These are phyloP conservation scores for Hysterangium stoloniferum DNA, from an alignment of 768 basidiomycete species.

Conservation along the genomic window DNA sequence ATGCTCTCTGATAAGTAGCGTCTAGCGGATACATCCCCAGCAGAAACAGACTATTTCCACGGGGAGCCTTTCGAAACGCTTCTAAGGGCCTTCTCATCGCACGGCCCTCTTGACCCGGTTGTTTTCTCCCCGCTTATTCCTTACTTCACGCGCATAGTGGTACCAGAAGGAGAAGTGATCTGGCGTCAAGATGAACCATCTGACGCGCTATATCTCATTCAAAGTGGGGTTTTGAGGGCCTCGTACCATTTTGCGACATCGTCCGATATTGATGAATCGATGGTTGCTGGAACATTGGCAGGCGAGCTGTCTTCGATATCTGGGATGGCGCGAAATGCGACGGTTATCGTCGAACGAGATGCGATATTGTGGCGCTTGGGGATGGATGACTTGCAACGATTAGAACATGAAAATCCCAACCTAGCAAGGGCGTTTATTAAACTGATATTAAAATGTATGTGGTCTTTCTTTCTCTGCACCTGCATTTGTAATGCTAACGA, in stretches of 20 bases:
- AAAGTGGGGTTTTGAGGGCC: constrained; percentile 79
- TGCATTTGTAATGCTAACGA: background rate
- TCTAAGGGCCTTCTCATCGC: constrained; percentile 71
- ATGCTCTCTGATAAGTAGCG: background rate
- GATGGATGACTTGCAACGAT: constrained; percentile 40
- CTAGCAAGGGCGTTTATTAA: constrained; percentile 58
- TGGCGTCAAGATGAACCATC: constrained; percentile 74
- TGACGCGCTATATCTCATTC: constrained; percentile 84
- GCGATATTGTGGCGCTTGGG: constrained; percentile 79
- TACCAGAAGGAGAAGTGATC: constrained; percentile 52
- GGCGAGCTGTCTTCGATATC: constrained; percentile 87
- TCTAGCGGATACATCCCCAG: constrained; percentile 15
- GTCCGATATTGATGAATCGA: constrained; percentile 69
- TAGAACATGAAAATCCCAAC: constrained; percentile 64
- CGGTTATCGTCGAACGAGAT: constrained; percentile 71
- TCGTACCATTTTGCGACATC: constrained; percentile 58
- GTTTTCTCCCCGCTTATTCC: constrained; percentile 56
- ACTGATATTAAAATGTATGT: constrained; percentile 64
- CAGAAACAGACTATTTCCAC: constrained; percentile 25
- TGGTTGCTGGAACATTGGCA: constrained; percentile 89
- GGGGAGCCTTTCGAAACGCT: constrained; percentile 68
- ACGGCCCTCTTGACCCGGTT: constrained; percentile 46
- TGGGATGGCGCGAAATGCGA: constrained; percentile 73
- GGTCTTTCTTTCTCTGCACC: constrained; percentile 16
- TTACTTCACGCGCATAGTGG: constrained; percentile 60